Evolutionary conservation across 805 yeast genomes (phyloP).

Genomic region (Alloascoidea africana): DNA sequence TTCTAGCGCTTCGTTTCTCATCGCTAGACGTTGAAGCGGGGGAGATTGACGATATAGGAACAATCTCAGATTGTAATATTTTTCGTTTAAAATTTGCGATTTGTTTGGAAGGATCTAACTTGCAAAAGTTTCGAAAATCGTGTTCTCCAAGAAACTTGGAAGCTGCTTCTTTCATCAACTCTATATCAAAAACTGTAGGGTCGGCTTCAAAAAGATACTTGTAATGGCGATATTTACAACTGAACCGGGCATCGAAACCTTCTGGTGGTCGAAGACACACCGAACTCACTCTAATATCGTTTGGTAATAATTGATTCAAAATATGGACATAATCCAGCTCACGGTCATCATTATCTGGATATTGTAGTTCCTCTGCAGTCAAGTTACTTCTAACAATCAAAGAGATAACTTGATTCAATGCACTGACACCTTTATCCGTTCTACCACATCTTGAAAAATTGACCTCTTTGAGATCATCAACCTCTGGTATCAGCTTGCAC

Average conservation of each 20-base stretch:
- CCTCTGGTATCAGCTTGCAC: slow-evolving; percentile 48
- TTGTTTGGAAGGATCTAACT: slow-evolving; percentile 88
- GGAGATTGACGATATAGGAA: no score
- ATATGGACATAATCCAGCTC: slow-evolving; percentile 70
- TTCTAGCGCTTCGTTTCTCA: slow-evolving; percentile 8
- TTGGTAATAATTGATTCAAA: slow-evolving; percentile 64
- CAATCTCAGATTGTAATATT: slow-evolving; percentile 37
- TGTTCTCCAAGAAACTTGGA: slow-evolving; percentile 49
- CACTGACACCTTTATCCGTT: slow-evolving; percentile 94
- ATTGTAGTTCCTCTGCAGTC: slow-evolving; percentile 41
- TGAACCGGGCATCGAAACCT: slow-evolving; percentile 83
- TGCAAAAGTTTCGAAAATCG: slow-evolving; percentile 91
- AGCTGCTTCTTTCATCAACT: slow-evolving; percentile 57
- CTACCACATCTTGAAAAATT: slow-evolving; percentile 86
- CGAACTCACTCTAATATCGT: slow-evolving; percentile 71
- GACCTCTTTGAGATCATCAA: slow-evolving; percentile 44
- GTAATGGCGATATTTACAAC: slow-evolving; percentile 78
- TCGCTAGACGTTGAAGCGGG: no score
- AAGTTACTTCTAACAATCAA: slow-evolving; percentile 59
- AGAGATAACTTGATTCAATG: slow-evolving; percentile 88
- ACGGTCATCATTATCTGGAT: slow-evolving; percentile 36
- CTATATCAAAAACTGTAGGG: slow-evolving; percentile 35
- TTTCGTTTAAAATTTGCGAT: slow-evolving; percentile 63
- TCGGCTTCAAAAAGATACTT: slow-evolving; percentile 56
- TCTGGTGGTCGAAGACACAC: slow-evolving; percentile 72